These are phyloP conservation scores for Apiotrichum porosum DNA, from an alignment of 1,284 basidiomycete species.

Conservation along the genomic window DNA sequence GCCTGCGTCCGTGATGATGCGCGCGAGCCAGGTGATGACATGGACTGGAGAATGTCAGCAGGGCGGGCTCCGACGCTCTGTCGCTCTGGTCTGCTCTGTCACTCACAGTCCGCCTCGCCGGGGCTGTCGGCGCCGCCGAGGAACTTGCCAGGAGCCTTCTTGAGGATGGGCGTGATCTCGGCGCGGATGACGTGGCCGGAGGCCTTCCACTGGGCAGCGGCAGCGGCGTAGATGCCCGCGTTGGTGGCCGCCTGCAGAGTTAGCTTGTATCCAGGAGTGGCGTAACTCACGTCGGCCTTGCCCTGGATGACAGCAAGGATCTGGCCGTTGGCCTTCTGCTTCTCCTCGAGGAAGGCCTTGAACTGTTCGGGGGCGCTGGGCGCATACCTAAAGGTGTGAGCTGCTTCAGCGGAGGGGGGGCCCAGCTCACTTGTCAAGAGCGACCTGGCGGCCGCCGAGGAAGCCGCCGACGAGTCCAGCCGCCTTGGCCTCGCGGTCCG, in stretches of 20 bases:
- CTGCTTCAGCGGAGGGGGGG: slow-evolving; percentile 5
- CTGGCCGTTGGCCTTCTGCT: slow-evolving; percentile 53
- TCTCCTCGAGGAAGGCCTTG: slow-evolving; percentile 56
- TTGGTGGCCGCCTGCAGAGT: slow-evolving; percentile 20
- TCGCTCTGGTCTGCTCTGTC: neutral
- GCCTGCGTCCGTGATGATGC: slow-evolving; percentile 38
- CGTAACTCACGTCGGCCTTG: slow-evolving; percentile 26
- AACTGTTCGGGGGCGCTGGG: slow-evolving; percentile 51
- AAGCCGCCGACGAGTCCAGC: slow-evolving; percentile 47
- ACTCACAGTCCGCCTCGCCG: slow-evolving; percentile 44
- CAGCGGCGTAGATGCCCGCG: slow-evolving; percentile 29
- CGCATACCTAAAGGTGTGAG: slow-evolving; percentile 40
- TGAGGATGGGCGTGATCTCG: slow-evolving; percentile 35
- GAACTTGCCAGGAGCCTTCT: slow-evolving; percentile 31
- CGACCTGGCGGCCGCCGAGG: slow-evolving; percentile 53
- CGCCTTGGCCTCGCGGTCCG: slow-evolving; percentile 54
- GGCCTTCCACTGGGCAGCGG: slow-evolving; percentile 36
- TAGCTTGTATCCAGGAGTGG: too few species aligned
- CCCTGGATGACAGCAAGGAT: slow-evolving; percentile 46
- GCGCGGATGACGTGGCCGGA: slow-evolving; percentile 37
- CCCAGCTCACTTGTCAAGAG: slow-evolving; percentile 25
- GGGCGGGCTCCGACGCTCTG: too few species aligned
- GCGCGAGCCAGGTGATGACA: slow-evolving; percentile 45
- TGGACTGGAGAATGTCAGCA: slow-evolving; percentile 43
- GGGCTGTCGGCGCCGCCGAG: slow-evolving; percentile 28